Percentiles rank a stretch among this genome's conserved stretches.
These are phyloP conservation scores for Aspergillus sp. DNA, from an alignment of 2,329 filamentous ascomycete genomes.

Conservation along the genomic window DNA sequence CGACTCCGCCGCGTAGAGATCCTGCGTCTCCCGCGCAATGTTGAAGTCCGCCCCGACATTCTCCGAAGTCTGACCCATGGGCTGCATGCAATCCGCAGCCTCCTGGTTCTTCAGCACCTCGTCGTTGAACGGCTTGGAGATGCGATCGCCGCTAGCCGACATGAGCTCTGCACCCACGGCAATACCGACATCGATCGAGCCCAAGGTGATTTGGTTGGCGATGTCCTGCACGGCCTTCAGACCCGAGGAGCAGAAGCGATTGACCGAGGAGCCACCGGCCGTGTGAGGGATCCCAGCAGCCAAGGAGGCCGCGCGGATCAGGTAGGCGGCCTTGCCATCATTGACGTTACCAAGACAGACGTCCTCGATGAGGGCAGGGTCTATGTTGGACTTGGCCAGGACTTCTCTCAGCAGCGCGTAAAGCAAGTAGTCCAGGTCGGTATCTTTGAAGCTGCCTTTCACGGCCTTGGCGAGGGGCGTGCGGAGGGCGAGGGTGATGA, in stretches of 20 bases:
- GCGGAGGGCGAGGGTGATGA: conserved; percentile 86
- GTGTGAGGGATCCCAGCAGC: conserved; percentile 93
- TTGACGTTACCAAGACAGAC: conserved; percentile 88
- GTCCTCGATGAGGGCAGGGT: conserved; percentile 76
- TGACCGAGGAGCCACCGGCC: conserved; percentile 68
- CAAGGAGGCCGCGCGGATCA: conserved; percentile 76
- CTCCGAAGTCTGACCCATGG: conserved; percentile 97
- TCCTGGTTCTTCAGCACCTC: conserved; percentile 70
- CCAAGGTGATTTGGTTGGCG: conserved; percentile 71
- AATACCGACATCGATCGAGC: conserved; percentile 78
- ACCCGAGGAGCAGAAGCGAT: conserved; percentile 96
- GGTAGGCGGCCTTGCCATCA: conserved; percentile 81
- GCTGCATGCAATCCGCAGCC: conserved; percentile 75
- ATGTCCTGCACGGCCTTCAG: conserved; percentile 94
- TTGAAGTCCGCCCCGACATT: conserved; percentile 90
- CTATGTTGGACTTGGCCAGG: conserved; percentile 62
- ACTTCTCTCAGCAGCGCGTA: conserved; percentile 75
- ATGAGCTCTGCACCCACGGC: conserved; percentile 86
- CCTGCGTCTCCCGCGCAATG: conserved; percentile 70
- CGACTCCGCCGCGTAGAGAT: conserved; percentile 76
- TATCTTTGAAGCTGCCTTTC: conserved; percentile 96
- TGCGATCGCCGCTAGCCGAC: conserved; percentile 62
- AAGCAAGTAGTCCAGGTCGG: conserved; percentile 74
- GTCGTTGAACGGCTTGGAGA: conserved; percentile 67
- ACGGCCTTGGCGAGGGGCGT: conserved; percentile 80